Evolutionary conservation across 2,329 filamentous ascomycete species (phyloP), one percentile per base, ranked within the genome.

Genomic region (Capronia americana): DNA sequence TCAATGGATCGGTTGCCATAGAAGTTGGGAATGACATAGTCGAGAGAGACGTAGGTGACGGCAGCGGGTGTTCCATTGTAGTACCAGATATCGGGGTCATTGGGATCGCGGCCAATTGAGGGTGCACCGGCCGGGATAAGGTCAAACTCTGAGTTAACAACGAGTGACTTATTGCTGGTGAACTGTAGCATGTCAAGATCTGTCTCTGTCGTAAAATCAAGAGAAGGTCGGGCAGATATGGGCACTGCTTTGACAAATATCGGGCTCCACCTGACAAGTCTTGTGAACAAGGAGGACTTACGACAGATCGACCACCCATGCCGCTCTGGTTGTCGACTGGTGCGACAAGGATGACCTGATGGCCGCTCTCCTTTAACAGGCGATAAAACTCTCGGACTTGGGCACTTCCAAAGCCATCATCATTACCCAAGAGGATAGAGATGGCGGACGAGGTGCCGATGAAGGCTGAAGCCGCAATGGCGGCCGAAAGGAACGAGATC

Each of bases 1-100:
- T 88, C 85, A 0, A 84, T 83, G 1, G 79, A 78, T n/a, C 73
- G 77, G 71, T 84, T 81, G 71, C 82, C 77, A 68, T 79, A 80
- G 72, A 80, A 84, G 14, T 73, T 76, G 0, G 85, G 84, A 17
- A 87, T 77, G 8, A 87, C 82, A 53, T 84, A 86, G 76, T 87
- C 84, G 5, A 87, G 79, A 1, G 81, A 85, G 4, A 87, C 83
- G 64, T 86, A 83, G 1, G 83, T 84, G 70, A 83, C 85, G 0
- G 85, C 82, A 0, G 83, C 84, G 0, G 86, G 84, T 0, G 85
- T 88, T 24, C 85, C 85, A 61, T 87, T 85, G 75, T 87, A 88
- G 72, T 87, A 87, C 84, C 84, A 87, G 69, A 88, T 85, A 66
- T 85, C 80, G 60, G 77, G 77, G 64, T 87, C 83, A 23, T 75